Base-by-base conservation (phyloP, 176 grass and related monocot species). In the Avena eriantha region DNA sequence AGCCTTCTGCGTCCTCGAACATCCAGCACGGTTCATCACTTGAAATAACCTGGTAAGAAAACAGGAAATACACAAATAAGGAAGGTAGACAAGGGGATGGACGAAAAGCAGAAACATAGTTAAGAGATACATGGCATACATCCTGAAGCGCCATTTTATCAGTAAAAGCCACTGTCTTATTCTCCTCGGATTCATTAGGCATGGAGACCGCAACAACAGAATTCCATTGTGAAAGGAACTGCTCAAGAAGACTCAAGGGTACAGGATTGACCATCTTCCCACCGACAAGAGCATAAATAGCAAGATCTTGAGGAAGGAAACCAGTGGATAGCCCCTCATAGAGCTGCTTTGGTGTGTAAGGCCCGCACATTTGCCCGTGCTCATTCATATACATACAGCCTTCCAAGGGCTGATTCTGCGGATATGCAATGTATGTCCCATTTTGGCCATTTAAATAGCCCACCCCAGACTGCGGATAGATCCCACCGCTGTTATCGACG, bases 21-120 rank as follows among this genome's bases (percentile, higher is more conserved):
- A 95, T 96, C 96, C 96, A 98, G 71, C 96, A 98, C 56, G 88
- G 68, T 35, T 98, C 96, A 53, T 95, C 88, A 43, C 82, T 87
- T 54, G 86, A 92, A 29, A 94, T 82, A 86, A 77, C 48, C 90
- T 98, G 76, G 77, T 57, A 68, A 84, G 49, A 69, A 84, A 85
- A 49, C 9, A 84, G 19, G 80, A 86, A 84, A 17, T 53, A 72
- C 39, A 4, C 51, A 75, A 85, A 33, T 75, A 10, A 80, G 77
- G 59, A 82, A 76, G 63, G 57, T 18, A 75, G 34, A 83, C 33
- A 72, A 54, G 31, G 4, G 7, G 19, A 18, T 55, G 65, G 56
- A 85, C 51, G 9, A 47, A 86, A 17, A 17, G 8, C 16, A 26
- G 21, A 77, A 73, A 86, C 10, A 58, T 67, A 77, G 31, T 31